Evolutionary conservation across 768 basidiomycete species (phyloP).

Genomic region (Collybia sp.): DNA sequence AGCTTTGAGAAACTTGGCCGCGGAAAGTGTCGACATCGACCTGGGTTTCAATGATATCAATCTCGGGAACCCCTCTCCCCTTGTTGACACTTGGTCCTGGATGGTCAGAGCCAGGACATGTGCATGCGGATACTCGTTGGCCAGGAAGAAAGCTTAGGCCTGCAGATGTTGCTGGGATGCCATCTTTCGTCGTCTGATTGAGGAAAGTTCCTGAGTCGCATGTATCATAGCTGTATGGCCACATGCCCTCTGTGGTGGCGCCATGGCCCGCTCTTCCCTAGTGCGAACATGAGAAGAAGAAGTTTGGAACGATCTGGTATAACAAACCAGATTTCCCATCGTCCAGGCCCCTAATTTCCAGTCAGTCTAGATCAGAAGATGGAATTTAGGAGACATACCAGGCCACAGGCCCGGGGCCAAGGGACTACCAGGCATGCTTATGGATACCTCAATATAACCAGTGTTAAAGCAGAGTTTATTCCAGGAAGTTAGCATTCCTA

Average conservation of each 20-base stretch:
- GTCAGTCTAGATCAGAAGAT: neutral
- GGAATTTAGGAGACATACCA: slow-evolving; percentile 36
- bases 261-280: slow-evolving; percentile 86
- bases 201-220: slow-evolving; percentile 88
- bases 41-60: slow-evolving; percentile 89
- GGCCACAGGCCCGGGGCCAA: slow-evolving; percentile 80
- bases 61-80: slow-evolving; percentile 87
- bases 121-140: slow-evolving; percentile 84
- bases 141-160: slow-evolving; percentile 79
- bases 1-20: slow-evolving; percentile 76
- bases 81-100: slow-evolving; percentile 70
- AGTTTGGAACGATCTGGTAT: neutral
- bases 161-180: slow-evolving; percentile 51
- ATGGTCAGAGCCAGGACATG: slow-evolving; percentile 81
- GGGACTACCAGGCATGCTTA: slow-evolving; percentile 68
- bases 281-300: neutral
- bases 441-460: slow-evolving; percentile 81
- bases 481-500: slow-evolving; percentile 80
- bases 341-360: slow-evolving; percentile 54
- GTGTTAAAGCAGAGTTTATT: slow-evolving; percentile 95
- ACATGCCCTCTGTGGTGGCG: slow-evolving; percentile 81
- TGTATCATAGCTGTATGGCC: slow-evolving; percentile 80
- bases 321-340: slow-evolving; percentile 64
- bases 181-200: slow-evolving; percentile 65
- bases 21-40: slow-evolving; percentile 43